Percentiles rank a stretch among this genome's conserved stretches.
These are phyloP conservation scores for Fusarium aywerte DNA, from an alignment of 2,329 filamentous ascomycete species.

Conservation along the genomic window DNA sequence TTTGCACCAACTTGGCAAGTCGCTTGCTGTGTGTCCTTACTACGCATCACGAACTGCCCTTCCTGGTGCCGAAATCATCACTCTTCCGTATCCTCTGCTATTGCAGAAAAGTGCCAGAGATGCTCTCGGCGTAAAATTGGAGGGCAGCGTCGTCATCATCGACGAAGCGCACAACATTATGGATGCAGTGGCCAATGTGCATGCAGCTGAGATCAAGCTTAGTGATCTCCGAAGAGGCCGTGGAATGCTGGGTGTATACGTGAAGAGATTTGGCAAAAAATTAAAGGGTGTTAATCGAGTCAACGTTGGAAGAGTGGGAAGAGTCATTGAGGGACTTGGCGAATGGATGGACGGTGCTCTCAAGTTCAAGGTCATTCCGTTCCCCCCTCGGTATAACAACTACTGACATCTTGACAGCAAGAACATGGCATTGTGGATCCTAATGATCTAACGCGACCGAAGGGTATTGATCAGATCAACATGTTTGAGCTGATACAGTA, in stretches of 20 bases:
- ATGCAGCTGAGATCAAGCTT: slow-evolving; percentile 81
- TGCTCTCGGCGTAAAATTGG: slow-evolving; percentile 85
- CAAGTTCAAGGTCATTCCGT: slow-evolving; percentile 57
- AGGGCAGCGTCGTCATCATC: slow-evolving; percentile 91
- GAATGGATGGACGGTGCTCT: slow-evolving; percentile 71
- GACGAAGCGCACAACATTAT: slow-evolving; percentile 98
- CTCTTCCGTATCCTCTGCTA: slow-evolving; percentile 89
- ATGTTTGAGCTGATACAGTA: slow-evolving; percentile 89
- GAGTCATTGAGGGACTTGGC: slow-evolving; percentile 82
- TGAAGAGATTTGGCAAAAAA: slow-evolving; percentile 87
- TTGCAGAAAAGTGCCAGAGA: slow-evolving; percentile 89
- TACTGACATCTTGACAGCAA: slow-evolving; percentile 36
- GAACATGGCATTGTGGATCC: slow-evolving; percentile 76
- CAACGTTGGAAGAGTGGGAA: slow-evolving; percentile 87
- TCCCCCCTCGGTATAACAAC: neutral
- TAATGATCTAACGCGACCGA: slow-evolving; percentile 78
- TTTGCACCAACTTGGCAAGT: slow-evolving; percentile 79
- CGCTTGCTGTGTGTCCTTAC: slow-evolving; percentile 88
- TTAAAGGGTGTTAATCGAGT: slow-evolving; percentile 91
- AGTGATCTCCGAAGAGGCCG: slow-evolving; percentile 78
- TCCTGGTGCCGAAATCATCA: slow-evolving; percentile 88
- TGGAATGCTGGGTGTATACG: slow-evolving; percentile 81
- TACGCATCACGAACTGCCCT: slow-evolving; percentile 91
- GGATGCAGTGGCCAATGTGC: slow-evolving; percentile 89
- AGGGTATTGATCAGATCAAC: slow-evolving; percentile 95